Conservation (phyloP, 805 yeast genomes). For the Pichia gijzeniarum region DNA sequence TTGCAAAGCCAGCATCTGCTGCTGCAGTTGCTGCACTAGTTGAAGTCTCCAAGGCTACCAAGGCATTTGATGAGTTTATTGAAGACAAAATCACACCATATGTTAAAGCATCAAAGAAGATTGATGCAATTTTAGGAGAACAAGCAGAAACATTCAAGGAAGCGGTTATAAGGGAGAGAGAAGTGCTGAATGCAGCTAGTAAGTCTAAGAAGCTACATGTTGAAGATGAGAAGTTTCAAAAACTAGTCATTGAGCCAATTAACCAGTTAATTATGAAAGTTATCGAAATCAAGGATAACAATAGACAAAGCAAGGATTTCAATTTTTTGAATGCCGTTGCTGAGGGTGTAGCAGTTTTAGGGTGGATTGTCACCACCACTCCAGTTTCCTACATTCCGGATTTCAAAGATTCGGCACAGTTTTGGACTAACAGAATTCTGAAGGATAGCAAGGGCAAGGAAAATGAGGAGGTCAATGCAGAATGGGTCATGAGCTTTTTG, state of each 20-base stretch:
- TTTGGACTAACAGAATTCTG: conserved; percentile 87
- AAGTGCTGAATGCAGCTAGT: conserved; percentile 52
- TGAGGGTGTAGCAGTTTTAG: conserved; percentile 85
- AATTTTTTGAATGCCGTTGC: conserved; percentile 77
- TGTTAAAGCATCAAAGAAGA: conserved; percentile 41
- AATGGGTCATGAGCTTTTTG: conserved; percentile 73
- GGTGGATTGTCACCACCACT: conserved; percentile 78
- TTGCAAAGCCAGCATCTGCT: too few species aligned
- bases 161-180: conserved; percentile 56
- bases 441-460: conserved; percentile 77
- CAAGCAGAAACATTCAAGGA: conserved; percentile 42
- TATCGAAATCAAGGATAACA: conserved; percentile 62
- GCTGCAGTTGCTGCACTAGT: conserved; percentile 19
- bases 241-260: conserved; percentile 56
- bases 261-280: conserved; percentile 53
- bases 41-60: conserved; percentile 25
- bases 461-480: conserved; percentile 30
- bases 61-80: conserved; percentile 49
- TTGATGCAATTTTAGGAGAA: conserved; percentile 53
- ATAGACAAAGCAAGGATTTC: conserved; percentile 57
- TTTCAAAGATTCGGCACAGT: conserved; percentile 84
- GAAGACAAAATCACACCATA: conserved; percentile 53
- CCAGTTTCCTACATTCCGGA: conserved; percentile 76
- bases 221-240: conserved; percentile 45
- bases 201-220: conserved; percentile 60